Percentiles rank a stretch among this genome's conserved stretches.
phyloP scores from a whole-genome alignment of 768 basidiomycete genomes.

The Pulveroboletus sp. region DNA sequence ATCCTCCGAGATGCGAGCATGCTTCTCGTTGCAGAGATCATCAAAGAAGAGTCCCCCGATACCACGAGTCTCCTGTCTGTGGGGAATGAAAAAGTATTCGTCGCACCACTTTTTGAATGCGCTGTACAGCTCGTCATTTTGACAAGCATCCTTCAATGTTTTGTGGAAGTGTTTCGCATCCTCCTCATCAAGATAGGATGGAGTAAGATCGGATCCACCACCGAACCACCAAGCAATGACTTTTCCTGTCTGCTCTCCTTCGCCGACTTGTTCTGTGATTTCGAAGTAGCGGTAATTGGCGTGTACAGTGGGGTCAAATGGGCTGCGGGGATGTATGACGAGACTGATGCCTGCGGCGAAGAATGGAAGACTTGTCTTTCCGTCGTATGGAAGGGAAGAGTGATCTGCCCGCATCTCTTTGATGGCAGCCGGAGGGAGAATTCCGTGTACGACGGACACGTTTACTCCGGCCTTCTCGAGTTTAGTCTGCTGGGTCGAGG shows the following conservation, averaged over 20 bases:
- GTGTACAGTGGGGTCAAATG: constrained; percentile 90
- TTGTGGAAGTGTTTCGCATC: constrained; percentile 86
- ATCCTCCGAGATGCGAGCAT: constrained; percentile 52
- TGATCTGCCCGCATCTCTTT: constrained; percentile 96
- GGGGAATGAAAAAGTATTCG: constrained; percentile 92
- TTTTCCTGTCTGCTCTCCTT: constrained; percentile 40
- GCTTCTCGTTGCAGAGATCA: constrained; percentile 69
- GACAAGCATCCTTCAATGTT: constrained; percentile 72
- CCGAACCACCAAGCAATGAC: constrained; percentile 98
- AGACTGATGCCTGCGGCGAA: constrained; percentile 91
- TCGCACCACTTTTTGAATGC: constrained; percentile 96
- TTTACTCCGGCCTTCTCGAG: constrained; percentile 98
- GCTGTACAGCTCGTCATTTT: constrained; percentile 65
- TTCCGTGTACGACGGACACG: constrained; percentile 86
- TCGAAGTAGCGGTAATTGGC: constrained; percentile 98
- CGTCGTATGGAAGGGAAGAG: constrained; percentile 60
- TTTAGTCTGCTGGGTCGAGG: constrained; percentile 42
- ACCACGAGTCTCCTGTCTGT: constrained; percentile 81
- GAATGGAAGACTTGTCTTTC: constrained; percentile 72
- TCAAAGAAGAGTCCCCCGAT: constrained; percentile 97
- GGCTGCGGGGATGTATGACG: constrained; percentile 92
- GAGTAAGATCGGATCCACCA: constrained; percentile 92
- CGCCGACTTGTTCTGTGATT: constrained; percentile 53
- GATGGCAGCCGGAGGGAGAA: constrained; percentile 83
- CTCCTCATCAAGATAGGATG: constrained; percentile 84